These are phyloP conservation scores for Teunomyces gatunensis DNA, from an alignment of 805 yeast genomes.

Conservation along the genomic window DNA sequence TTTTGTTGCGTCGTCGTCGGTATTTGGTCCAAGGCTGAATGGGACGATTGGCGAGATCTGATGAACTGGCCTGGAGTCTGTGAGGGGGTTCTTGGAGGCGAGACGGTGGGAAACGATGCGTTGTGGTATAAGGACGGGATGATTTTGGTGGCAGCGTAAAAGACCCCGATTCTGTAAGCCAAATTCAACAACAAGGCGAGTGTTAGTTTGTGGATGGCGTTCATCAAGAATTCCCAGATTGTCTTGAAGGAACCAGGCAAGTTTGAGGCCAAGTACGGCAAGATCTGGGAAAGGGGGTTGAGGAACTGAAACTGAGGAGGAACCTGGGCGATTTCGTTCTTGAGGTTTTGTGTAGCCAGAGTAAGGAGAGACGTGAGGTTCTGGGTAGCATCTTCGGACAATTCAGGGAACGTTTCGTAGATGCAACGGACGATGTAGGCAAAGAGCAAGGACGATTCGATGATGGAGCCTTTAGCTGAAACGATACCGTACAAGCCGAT, in stretches of 20 bases:
- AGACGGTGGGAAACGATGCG: constrained; percentile 27
- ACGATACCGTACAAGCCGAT: constrained; percentile 82
- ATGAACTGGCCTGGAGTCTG: constrained; percentile 9
- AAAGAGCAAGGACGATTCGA: constrained; percentile 81
- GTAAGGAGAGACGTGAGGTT: constrained; percentile 31
- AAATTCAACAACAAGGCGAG: constrained; percentile 79
- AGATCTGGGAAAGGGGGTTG: constrained; percentile 24
- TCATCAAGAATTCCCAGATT: constrained; percentile 51
- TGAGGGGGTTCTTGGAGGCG: constrained; percentile 44
- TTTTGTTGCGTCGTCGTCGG: background rate
- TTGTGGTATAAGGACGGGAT: constrained; percentile 69
- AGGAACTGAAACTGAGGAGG: constrained; percentile 34
- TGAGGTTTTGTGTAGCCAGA: constrained; percentile 32
- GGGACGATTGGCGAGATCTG: constrained; percentile 33
- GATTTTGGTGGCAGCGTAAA: constrained; percentile 89
- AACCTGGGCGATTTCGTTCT: constrained; percentile 33
- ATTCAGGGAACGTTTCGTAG: constrained; percentile 88
- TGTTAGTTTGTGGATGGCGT: constrained; percentile 62
- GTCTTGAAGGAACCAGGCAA: constrained; percentile 53
- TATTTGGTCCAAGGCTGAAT: background rate
- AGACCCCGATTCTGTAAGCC: constrained; percentile 81
- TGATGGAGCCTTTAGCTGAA: constrained; percentile 81
- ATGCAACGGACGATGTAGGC: constrained; percentile 91
- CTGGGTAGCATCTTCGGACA: constrained; percentile 52
- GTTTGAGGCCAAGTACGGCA: constrained; percentile 50